Base-by-base conservation (phyloP, 164 flowering plant genomes). In the Warburgia ugandensis region DNA sequence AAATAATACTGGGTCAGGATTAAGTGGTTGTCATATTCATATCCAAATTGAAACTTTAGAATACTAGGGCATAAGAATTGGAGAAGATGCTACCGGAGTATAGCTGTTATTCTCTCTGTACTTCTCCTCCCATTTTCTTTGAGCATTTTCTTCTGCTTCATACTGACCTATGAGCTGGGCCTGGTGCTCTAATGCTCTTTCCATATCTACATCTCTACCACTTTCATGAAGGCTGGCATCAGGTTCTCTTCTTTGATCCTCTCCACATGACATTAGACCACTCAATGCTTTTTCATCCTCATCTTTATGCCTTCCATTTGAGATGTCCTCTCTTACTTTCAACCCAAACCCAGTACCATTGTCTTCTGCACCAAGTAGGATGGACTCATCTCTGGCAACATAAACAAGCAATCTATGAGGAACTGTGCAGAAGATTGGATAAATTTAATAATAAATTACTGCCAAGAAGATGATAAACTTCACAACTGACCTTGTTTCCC, bases 61-160 rank as follows among this genome's bases (percentile, higher is more conserved):
- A n/a, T n/a, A n/a, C n/a, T n/a, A n/a, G n/a, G 45, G n/a, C 21
- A 42, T 20, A 10, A 17, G 3, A 37, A 3, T 10, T 14, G 31
- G 26, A 33, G 16, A 48, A 12, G 31, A 44, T 57, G 52, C 73
- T 78, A 90, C 94, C 77, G 66, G 81, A 40, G 73, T 69, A 41
- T 65, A 54, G 58, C 52, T 57, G 53, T 74, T 79, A 60, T 70
- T 78, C 60, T 81, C 94, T 55, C 69, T 69, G 63, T 61, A 80
- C 64, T 79, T 81, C 69, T 82, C 82, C 58, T 86, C 97, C 96
- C 96, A 86, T 59, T 90, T 85, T 60, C 77, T 77, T 63, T 90
- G 95, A 54, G 92, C 94, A 59, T 73, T 77, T 75, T 84, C 96
- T 73, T 86, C 81, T 22, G 68, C 92, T 73, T 77, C 81, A 73